These are phyloP conservation scores for Russula compacta DNA, from an alignment of 768 basidiomycete genomes.

Conservation along the genomic window DNA sequence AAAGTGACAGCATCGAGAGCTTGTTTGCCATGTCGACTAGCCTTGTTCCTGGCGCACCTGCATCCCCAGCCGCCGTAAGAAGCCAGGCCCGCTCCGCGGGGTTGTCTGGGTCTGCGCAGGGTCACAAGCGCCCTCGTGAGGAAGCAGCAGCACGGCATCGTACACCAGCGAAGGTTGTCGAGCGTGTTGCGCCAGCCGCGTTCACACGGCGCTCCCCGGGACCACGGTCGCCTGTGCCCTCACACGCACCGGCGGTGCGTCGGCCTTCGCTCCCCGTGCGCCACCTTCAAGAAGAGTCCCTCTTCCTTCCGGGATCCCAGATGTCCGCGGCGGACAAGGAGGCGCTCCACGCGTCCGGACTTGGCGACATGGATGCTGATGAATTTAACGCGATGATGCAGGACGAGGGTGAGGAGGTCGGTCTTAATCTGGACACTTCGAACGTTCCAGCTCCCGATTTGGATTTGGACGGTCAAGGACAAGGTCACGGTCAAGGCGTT, in stretches of 20 bases:
- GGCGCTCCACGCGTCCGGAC: slow-evolving; percentile 47
- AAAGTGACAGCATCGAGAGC: slow-evolving; percentile 53
- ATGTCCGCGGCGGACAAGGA: slow-evolving; percentile 47
- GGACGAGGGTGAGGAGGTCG: slow-evolving; percentile 49
- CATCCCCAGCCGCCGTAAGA: neutral
- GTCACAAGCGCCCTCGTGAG: slow-evolving; percentile 13
- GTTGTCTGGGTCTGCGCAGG: slow-evolving; percentile 1
- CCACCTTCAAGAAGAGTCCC: slow-evolving; percentile 22
- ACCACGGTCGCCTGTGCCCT: slow-evolving; percentile 7
- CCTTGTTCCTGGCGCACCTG: slow-evolving; percentile 36
- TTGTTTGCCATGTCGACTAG: slow-evolving; percentile 78
- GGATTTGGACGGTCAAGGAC: neutral
- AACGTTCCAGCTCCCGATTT: neutral
- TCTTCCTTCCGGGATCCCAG: slow-evolving; percentile 28
- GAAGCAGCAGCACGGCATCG: slow-evolving; percentile 2
- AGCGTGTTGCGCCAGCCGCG: slow-evolving; percentile 9
- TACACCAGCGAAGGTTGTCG: slow-evolving; percentile 16
- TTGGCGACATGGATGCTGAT: slow-evolving; percentile 55
- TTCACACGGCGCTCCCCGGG: slow-evolving; percentile 19
- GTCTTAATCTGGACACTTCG: slow-evolving; percentile 6
- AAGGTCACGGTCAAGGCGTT: neutral
- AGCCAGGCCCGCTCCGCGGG: slow-evolving; percentile 5
- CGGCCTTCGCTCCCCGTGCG: neutral
- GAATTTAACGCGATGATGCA: slow-evolving; percentile 55
- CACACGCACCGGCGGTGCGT: neutral